Base-by-base conservation (phyloP, 306 rosid genomes). In the Glycine tomentella region DNA sequence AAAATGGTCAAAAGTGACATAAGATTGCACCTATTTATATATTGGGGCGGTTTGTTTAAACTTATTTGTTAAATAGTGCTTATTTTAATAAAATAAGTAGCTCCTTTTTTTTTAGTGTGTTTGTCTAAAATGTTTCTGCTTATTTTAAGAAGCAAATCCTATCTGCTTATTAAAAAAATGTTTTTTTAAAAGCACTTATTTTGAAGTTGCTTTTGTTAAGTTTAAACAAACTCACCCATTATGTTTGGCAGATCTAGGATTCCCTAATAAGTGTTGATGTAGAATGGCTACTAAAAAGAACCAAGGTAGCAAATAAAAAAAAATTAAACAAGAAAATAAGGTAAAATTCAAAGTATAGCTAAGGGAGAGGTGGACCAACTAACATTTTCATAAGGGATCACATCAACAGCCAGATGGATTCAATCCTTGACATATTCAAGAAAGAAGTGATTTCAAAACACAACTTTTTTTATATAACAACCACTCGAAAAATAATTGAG, bases 381-480 rank as follows among this genome's bases (percentile, higher is more conserved):
- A 69, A 53, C 53, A 69, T 16, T 46, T 69, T 84, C 53, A 45
- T 12, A 61, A 25, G 69, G 75, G 57, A 84, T 70, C 75, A 57
- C 58, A 83, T 73, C 70, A 56, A 75, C 40, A 64, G 36, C 33
- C 48, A 34, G 74, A 84, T 69, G 58, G 70, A 56, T 53, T 25
- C 57, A 42, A 50, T 53, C 55, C 69, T 25, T 34, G 49, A 25
- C 1, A 55, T 49, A 40, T 50, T 69, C 78, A 61, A 69, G 67
- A 71, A 57, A 50, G 67, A 74, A 76, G 34, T 33, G 20, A 49
- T 63, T 63, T 36, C 82, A 64, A 64, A 71, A 45, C 14, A 72
- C 49, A 76, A 55, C 15, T 40, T 48, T 62, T 66, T 25, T 15
- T 46, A 55, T 56, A 53, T 10, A 69, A 42, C 64, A 80, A 61